Evolutionary conservation across 495 filamentous ascomycete genomes (phyloP), one percentile per base, ranked within the genome.

Genomic region (Penicillium ucsense): DNA sequence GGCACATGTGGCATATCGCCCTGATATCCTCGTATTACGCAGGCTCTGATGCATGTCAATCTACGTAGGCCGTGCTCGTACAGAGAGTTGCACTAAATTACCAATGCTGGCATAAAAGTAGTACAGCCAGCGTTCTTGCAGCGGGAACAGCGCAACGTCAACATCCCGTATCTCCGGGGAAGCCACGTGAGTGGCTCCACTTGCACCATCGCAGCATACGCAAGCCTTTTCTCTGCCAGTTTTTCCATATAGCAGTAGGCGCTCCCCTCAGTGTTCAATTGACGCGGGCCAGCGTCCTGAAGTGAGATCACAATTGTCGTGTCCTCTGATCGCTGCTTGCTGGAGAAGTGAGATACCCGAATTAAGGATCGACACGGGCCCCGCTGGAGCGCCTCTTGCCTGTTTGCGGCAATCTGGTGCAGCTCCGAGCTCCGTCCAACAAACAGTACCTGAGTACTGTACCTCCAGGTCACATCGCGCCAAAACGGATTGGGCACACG

Each of bases 181-280:
- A 29, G 48, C 53, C 53, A 56, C 53, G 53, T 56, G 53, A 56
- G 42, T 30, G 42, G 54, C 36, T 50, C 54, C 54, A 50, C 54
- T 41, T 11, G 40, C 43, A 37, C 20, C 34, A 28, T 36, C 31
- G 51, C 42, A 39, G 38, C 50, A 52, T 52, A 48, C 50, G 50
- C 50, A 52, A 52, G 41, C 50, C 38, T 43, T 37, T 46, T 33
- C 32, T 41, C 38, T 32, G 20, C 20, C 20, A 20, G 20, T 45
- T 30, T 31, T 38, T 36, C 31, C 41, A 41, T 43, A 52, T 48
- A 48, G 7, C 50, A 31, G 45, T 8, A 33, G 39, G 6, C 44
- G 29, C 34, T 12, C 45, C 45, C 35, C 20, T 20, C 20, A 2
- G 2, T 20, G 41, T 12, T 35, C 34, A 29, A 39, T 42, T 32